These are phyloP conservation scores for Plasmodium gonderi DNA, from an alignment of 169 alveolate genomes.

Conservation along the genomic window DNA sequence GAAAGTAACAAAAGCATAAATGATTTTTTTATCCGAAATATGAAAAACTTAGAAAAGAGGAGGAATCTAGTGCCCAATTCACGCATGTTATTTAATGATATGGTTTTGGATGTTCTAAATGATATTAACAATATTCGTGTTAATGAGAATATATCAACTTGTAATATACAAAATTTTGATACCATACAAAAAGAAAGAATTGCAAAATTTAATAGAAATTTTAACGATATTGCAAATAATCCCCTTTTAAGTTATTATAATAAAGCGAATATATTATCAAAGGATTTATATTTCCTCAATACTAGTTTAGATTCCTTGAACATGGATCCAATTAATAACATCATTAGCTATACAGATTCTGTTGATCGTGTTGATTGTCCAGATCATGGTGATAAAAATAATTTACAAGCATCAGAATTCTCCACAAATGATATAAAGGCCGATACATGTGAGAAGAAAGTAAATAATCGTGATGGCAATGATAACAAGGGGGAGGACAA, in stretches of 20 bases:
- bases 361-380: neutral
- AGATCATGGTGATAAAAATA: neutral
- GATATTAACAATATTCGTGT: slow-evolving; percentile 34
- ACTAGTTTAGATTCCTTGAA: neutral
- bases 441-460: neutral
- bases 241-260: slow-evolving; percentile 19
- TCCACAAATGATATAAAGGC: neutral
- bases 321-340: neutral
- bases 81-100: slow-evolving; percentile 19
- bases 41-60: neutral
- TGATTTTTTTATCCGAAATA: slow-evolving; percentile 25
- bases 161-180: neutral
- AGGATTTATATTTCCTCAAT: slow-evolving; percentile 22
- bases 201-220: neutral
- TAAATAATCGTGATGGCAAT: neutral
- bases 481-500: neutral
- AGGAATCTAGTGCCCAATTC: slow-evolving; percentile 6
- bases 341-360: neutral
- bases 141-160: neutral
- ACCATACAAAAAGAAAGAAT: neutral
- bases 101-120: slow-evolving; percentile 37
- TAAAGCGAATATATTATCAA: neutral
- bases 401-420: neutral
- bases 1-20: slow-evolving; percentile 3
- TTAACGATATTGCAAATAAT: slow-evolving; percentile 8